phyloP scores from a whole-genome alignment of 352 stramenopile genomes.

The Pseudoperonospora humuli region DNA sequence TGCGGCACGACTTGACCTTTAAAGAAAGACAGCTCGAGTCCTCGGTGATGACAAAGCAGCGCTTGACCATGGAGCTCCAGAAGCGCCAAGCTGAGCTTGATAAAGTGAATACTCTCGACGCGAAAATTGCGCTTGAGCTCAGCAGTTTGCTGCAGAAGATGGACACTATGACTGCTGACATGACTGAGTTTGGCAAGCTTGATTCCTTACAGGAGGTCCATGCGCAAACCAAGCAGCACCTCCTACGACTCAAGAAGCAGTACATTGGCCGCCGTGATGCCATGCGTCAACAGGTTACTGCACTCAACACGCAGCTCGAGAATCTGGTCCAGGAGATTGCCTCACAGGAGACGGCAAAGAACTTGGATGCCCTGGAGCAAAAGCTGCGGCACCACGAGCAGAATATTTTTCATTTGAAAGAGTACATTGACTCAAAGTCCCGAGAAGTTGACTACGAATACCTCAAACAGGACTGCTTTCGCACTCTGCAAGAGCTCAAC shows the following conservation, averaged over 20 bases:
- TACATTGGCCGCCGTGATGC: slow-evolving; percentile 82
- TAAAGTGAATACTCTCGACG: slow-evolving; percentile 88
- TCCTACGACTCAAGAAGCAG: slow-evolving; percentile 65
- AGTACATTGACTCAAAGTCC: slow-evolving; percentile 85
- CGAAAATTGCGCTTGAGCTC: slow-evolving; percentile 81
- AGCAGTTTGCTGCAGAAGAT: slow-evolving; percentile 72
- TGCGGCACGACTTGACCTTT: too few relatives aligned
- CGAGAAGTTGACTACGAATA: slow-evolving; percentile 87
- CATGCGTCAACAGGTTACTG: slow-evolving; percentile 80
- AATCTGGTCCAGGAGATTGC: slow-evolving; percentile 64
- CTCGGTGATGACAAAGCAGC: too few relatives aligned
- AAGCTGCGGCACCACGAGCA: slow-evolving; percentile 89
- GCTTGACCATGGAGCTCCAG: slow-evolving; percentile 80
- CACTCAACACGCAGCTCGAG: slow-evolving; percentile 56
- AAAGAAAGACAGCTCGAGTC: too few relatives aligned
- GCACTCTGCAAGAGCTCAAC: slow-evolving; percentile 68
- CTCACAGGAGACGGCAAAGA: slow-evolving; percentile 75
- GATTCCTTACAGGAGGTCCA: slow-evolving; percentile 84
- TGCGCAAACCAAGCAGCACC: slow-evolving; percentile 72
- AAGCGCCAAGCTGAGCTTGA: slow-evolving; percentile 85
- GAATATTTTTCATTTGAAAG: slow-evolving; percentile 88
- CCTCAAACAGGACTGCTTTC: slow-evolving; percentile 76
- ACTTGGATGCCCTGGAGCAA: slow-evolving; percentile 78
- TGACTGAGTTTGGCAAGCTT: slow-evolving; percentile 85
- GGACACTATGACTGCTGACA: slow-evolving; percentile 84